Conservation (phyloP, 805 yeast genomes). For the Suhomyces xylopsoci region DNA sequence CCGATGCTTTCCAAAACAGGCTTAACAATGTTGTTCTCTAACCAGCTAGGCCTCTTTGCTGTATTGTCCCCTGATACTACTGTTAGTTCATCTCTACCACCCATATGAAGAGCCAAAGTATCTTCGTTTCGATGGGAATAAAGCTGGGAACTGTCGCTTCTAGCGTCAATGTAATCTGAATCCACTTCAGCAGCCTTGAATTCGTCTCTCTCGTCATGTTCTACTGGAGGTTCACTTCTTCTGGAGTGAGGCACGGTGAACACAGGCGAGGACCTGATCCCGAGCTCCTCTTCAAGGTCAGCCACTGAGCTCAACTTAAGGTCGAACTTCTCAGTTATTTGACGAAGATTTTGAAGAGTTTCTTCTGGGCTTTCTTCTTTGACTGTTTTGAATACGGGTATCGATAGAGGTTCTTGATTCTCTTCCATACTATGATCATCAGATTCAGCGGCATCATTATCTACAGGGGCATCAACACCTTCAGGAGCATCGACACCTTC, state of each 20-base stretch:
- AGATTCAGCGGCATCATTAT: not conserved
- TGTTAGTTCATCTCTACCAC: not conserved
- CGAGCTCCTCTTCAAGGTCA: conserved; percentile 17
- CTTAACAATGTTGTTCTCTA: not conserved
- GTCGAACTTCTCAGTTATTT: conserved; percentile 23
- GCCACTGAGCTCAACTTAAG: conserved; percentile 20
- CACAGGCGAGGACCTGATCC: conserved; percentile 3
- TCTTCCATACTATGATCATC: not conserved
- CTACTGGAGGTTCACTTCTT: not conserved
- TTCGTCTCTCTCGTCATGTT: not conserved
- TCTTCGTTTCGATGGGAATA: not conserved
- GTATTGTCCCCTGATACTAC: not conserved
- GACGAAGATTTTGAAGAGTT: conserved; percentile 18
- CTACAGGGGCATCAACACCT: not conserved
- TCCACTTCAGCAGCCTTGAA: not conserved
- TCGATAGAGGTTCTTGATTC: not conserved
- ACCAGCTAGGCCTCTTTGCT: not conserved
- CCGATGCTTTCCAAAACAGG: not conserved
- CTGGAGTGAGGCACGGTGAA: not conserved
- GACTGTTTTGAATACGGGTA: conserved; percentile 27
- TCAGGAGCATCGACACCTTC: not conserved
- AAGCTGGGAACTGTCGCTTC: not conserved
- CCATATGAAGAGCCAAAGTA: not conserved
- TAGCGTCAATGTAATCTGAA: not conserved
- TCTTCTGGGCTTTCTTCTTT: conserved; percentile 24